These are phyloP conservation scores for Aspergillus aculeatus DNA, from an alignment of 2,329 filamentous ascomycete species.

Conservation along the genomic window DNA sequence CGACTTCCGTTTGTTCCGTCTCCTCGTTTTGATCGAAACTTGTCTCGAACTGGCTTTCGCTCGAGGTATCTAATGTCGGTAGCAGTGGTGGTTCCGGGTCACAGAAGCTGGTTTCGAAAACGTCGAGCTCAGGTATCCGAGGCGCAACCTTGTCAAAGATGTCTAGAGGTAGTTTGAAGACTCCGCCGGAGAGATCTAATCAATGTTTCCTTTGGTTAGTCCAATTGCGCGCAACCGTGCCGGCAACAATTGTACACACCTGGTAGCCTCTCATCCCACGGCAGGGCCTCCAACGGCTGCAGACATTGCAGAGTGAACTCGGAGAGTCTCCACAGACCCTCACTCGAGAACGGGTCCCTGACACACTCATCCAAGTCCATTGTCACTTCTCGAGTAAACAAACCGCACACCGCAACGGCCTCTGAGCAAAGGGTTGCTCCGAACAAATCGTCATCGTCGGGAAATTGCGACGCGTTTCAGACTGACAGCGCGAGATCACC, in stretches of 20 bases:
- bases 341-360: conserved; percentile 36
- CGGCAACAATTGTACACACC: conserved; percentile 24
- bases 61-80: conserved; percentile 21
- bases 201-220: not conserved
- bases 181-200: conserved; percentile 25
- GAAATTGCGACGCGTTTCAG: conserved; percentile 18
- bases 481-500: conserved; percentile 20
- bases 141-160: conserved; percentile 25
- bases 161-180: conserved; percentile 25
- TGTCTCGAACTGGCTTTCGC: conserved; percentile 21
- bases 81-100: conserved; percentile 21
- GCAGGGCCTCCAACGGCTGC: conserved; percentile 36
- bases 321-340: conserved; percentile 39
- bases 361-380: conserved; percentile 29
- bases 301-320: conserved; percentile 38
- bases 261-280: conserved; percentile 36
- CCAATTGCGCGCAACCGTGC: not conserved
- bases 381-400: not conserved
- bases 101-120: conserved; percentile 29
- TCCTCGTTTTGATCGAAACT: conserved; percentile 21
- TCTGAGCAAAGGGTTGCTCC: not conserved
- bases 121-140: conserved; percentile 33
- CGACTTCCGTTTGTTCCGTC: conserved; percentile 22
- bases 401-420: not conserved
- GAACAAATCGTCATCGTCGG: conserved; percentile 12